Evolutionary conservation across 192 early-diverging fungal genomes (phyloP), one percentile per base, ranked within the genome.

Genomic region (Umbelopsis ramanniana): DNA sequence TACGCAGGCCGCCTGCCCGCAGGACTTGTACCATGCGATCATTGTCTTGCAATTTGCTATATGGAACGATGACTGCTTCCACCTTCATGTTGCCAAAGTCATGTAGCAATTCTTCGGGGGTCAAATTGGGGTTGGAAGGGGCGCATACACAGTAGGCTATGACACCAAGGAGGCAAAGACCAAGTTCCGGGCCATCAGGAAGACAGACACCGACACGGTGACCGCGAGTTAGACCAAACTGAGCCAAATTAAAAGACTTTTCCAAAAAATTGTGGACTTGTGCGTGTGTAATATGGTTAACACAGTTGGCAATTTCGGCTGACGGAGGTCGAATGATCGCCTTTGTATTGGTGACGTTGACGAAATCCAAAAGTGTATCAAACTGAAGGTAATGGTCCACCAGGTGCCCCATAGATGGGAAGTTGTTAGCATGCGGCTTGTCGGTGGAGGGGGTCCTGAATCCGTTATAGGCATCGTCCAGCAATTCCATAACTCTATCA

Each of bases 141-240:
- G 76, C 71, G 24, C 68, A 80, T 48, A 77, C 73, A 53, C 77
- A 75, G 52, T 70, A 69, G 17, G 80, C 24, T 67, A 80, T 72
- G 23, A 84, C 72, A 29, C 74, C 57, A 29, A 84, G 47, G 33
- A 84, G 46, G 45, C 72, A 77, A 24, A 72, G 52, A 21, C 67
- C 82, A 15, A 81, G 71, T 14, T 69, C 69, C 21, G 82, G 79
- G 3, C 82, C 76, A 66, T 83, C 77, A 33, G 79, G 72, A 23
- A 83, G 67, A 38, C 73, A 55, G n/a, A 83, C 69, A 29, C 69
- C 82, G 29, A 83, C 52, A 37, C 68, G 74, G 22, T 67, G 22
- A 33, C 74, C 70, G 22, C 70, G 74, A 15, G 68, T 53, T 3
- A 71, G 52, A 29, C 57, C 68, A 60, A 71, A 70, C 68, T 70